A percentile compares a stretch with the other conserved stretches of the same genome.
These are phyloP conservation scores for Xerocomellus chrysenteron DNA, from an alignment of 768 basidiomycete species.

Conservation along the genomic window DNA sequence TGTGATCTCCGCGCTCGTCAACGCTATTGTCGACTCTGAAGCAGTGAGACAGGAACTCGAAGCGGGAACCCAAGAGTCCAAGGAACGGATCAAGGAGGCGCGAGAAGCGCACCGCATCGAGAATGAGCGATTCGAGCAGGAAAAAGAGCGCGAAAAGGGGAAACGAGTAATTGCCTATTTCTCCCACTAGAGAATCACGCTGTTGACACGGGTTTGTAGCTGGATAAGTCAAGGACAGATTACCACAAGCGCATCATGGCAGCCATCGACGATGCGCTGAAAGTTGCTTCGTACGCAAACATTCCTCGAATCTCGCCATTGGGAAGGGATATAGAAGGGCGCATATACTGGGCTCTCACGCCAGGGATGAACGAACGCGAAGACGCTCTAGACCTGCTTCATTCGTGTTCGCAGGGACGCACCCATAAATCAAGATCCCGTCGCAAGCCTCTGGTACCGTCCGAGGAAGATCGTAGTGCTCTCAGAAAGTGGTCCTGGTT, in stretches of 20 bases:
- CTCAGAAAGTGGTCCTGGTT: conserved; percentile 74
- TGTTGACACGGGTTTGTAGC: conserved; percentile 13
- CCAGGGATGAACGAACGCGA: conserved; percentile 61
- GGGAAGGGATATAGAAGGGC: conserved; percentile 69
- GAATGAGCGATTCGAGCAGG: conserved; percentile 29
- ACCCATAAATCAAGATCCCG: conserved; percentile 35
- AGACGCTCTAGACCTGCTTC: conserved; percentile 35
- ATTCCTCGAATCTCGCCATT: conserved; percentile 56
- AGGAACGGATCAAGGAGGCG: conserved; percentile 49
- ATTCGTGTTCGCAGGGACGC: conserved; percentile 25
- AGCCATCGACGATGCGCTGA: conserved; percentile 56
- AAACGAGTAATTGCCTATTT: conserved; percentile 15
- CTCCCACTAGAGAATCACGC: background rate
- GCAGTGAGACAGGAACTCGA: conserved; percentile 62
- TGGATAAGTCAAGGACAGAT: conserved; percentile 46
- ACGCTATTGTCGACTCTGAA: conserved; percentile 46
- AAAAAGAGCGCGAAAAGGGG: conserved; percentile 54
- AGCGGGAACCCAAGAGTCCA: conserved; percentile 51
- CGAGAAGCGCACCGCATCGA: conserved; percentile 45
- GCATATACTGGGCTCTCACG: conserved; percentile 65
- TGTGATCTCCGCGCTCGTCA: conserved; percentile 57
- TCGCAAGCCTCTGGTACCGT: conserved; percentile 40
- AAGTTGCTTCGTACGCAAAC: conserved; percentile 45
- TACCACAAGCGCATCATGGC: conserved; percentile 50
- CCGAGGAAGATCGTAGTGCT: conserved; percentile 49